phyloP scores from a whole-genome alignment of 1,139 yeast species.

The Yamadazyma siamensis region DNA sequence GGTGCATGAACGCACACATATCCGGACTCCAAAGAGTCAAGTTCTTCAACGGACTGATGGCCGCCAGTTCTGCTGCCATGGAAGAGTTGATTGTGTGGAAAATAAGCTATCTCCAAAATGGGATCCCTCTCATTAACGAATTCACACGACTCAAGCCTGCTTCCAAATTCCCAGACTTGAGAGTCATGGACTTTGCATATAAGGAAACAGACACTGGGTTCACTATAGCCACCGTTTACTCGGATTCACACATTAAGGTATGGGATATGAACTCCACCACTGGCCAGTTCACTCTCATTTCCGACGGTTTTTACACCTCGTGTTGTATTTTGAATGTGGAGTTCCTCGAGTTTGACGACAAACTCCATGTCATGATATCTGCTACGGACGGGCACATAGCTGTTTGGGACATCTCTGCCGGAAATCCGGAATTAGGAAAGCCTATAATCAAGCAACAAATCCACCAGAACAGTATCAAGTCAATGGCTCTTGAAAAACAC shows the following conservation, averaged over 20 bases:
- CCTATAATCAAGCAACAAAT: constrained; percentile 46
- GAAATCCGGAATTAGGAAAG: constrained; percentile 14
- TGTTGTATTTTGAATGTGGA: constrained; percentile 72
- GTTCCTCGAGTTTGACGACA: constrained; percentile 31
- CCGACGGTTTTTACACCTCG: constrained; percentile 55
- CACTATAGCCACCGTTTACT: constrained; percentile 67
- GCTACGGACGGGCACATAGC: constrained; percentile 83
- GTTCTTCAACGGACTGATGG: constrained; percentile 48
- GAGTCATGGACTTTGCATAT: constrained; percentile 81
- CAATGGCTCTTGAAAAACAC: constrained; percentile 20
- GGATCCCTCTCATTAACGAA: constrained; percentile 42
- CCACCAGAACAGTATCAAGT: constrained; percentile 85
- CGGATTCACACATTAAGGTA: constrained; percentile 73
- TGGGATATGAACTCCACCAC: constrained; percentile 49
- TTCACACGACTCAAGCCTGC: constrained; percentile 46
- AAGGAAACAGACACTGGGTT: constrained; percentile 40
- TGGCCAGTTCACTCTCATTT: constrained; percentile 39
- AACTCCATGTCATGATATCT: constrained; percentile 46
- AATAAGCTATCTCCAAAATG: constrained; percentile 28
- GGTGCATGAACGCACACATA: constrained; percentile 77
- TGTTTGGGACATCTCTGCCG: constrained; percentile 49
- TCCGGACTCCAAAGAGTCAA: constrained; percentile 81
- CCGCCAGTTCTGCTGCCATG: constrained; percentile 75
- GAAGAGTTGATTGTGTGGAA: constrained; percentile 88
- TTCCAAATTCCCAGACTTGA: constrained; percentile 67